A percentile compares a stretch with the other conserved stretches of the same genome.
Conservation (phyloP, 768 basidiomycete genomes). For the Mycena venus region DNA sequence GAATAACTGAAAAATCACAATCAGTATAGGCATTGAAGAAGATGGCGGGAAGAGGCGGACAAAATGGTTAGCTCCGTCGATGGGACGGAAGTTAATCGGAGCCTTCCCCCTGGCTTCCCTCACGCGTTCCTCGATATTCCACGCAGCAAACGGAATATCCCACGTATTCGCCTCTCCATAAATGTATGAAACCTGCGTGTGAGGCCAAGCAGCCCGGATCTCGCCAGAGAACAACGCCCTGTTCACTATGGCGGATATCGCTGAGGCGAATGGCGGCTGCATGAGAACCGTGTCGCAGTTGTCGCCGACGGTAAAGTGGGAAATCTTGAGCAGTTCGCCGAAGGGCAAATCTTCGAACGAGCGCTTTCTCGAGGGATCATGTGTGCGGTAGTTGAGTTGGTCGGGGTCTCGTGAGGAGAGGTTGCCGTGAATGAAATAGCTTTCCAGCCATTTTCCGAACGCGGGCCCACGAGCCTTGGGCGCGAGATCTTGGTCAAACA, state of each 20-base stretch:
- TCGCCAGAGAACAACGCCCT: background rate
- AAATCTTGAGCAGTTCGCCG: background rate
- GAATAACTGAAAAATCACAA: background rate
- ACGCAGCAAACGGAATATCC: background rate
- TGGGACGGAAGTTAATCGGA: background rate
- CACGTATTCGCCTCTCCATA: background rate
- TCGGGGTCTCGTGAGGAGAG: background rate
- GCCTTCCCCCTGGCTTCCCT: background rate
- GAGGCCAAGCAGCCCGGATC: background rate
- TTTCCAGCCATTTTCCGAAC: slow-evolving; percentile 22
- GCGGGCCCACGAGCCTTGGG: slow-evolving; percentile 6
- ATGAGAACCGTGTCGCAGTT: slow-evolving; percentile 14
- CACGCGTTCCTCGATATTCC: background rate
- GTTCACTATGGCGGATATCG: background rate
- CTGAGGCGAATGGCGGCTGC: background rate
- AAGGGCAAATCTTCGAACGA: background rate
- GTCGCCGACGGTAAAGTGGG: background rate
- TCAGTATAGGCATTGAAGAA: background rate
- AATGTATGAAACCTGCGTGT: background rate
- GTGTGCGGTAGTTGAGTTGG: background rate
- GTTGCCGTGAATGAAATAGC: slow-evolving; percentile 24
- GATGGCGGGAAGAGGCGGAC: background rate
- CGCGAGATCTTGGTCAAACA: background rate
- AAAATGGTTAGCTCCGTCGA: background rate
- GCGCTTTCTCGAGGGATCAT: background rate